Base-by-base conservation (phyloP, 169 alveolate genomes). In the Ichthyophthirius multifiliis region DNA sequence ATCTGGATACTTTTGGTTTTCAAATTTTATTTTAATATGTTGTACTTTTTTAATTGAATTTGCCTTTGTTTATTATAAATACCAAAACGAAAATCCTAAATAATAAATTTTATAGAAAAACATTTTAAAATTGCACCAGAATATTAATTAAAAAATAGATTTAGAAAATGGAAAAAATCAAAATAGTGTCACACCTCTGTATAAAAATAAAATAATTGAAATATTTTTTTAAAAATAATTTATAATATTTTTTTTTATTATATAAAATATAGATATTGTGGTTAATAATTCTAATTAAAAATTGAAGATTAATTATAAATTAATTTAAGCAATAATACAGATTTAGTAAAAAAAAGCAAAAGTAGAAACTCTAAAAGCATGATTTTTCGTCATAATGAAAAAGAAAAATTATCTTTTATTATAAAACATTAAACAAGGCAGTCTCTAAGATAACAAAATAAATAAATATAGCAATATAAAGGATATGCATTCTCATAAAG, bases 401-500 rank as follows among this genome's bases (percentile, higher is more conserved):
- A 55, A 39, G 23, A 39, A 55, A 23, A 55, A 55, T 27, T 27
- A 27, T 20, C 71, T 39, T 1, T 13, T 23, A 1, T 55, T 39
- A 20, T 27, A 55, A 55, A 55, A 55, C 4, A 27, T 55, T 55
- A 55, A 55, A 55, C 18, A 55, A 55, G 31, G 31, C 13, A 55
- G 31, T 10, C 10, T 15, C 13, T 39, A 55, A 27, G 71, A 55
- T 6, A 55, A 10, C 71, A 39, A 27, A 34, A 55, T 55, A 4
- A 55, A 55, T 18, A 27, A 27, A 55, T 39, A 0, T 15, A 34
- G 0, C 4, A 55, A 5, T 55, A 55, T 39, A 55, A 34, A 15
- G 71, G 71, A 27, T 55, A 55, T 55, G 71, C 71, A 2, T 55
- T 55, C 15, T 55, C 71, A 20, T 34, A 55, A 39, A 55, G 71